Evolutionary conservation across 2,329 filamentous ascomycete species (phyloP).

Genomic region (Trichoderma sp.): DNA sequence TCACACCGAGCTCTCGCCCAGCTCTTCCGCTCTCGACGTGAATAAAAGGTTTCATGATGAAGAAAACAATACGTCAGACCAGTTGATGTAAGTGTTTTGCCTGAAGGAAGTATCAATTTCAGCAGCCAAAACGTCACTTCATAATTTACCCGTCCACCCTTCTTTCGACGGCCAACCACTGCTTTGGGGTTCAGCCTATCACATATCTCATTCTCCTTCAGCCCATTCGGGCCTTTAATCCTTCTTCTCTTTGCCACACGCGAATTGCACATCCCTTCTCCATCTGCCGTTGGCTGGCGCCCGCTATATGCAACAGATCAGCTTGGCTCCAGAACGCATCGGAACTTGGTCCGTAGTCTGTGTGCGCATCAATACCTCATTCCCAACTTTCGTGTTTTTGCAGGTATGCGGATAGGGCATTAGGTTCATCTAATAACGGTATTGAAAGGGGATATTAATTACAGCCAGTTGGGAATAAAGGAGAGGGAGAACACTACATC

Average conservation of each 20-base stretch:
- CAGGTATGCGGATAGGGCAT: too few relatives aligned
- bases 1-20: background rate
- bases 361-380: background rate
- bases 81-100: background rate
- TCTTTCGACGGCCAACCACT: slow-evolving; percentile 33
- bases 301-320: slow-evolving; percentile 1
- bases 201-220: slow-evolving; percentile 26
- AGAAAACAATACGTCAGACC: background rate
- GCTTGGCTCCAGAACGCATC: background rate
- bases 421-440: background rate
- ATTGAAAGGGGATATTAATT: background rate
- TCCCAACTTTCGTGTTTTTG: background rate
- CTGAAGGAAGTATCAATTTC: background rate
- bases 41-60: background rate
- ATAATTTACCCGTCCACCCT: slow-evolving; percentile 33
- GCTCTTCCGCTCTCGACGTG: background rate
- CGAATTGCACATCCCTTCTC: slow-evolving; percentile 6
- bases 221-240: slow-evolving; percentile 38
- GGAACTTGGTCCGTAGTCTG: background rate
- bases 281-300: slow-evolving; percentile 10
- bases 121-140: slow-evolving; percentile 13
- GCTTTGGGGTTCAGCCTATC: slow-evolving; percentile 38
- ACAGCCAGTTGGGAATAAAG: background rate
- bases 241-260: background rate
- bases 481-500: background rate